These are phyloP conservation scores for Tylopilus vinaceipallidus DNA, from an alignment of 768 basidiomycete genomes.

Conservation along the genomic window DNA sequence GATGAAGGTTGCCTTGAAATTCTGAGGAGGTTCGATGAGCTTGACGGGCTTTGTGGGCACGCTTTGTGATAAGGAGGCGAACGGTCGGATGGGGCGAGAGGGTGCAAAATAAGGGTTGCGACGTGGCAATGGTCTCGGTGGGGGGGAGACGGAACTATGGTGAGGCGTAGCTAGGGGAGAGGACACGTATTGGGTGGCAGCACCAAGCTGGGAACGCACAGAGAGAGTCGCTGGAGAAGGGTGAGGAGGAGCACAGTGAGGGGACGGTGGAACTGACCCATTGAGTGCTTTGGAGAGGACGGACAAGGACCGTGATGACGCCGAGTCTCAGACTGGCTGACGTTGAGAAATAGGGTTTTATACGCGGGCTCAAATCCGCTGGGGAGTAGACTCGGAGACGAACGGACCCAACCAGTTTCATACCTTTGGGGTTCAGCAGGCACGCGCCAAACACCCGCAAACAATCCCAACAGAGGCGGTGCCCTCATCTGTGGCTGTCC, in stretches of 20 bases:
- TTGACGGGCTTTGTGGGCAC: slow-evolving; percentile 55
- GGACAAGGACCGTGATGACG: slow-evolving; percentile 29
- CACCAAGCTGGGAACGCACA: slow-evolving; percentile 24
- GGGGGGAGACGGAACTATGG: slow-evolving; percentile 32
- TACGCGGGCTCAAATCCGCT: slow-evolving; percentile 24
- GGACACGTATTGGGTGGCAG: slow-evolving; percentile 45
- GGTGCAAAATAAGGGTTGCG: slow-evolving; percentile 57
- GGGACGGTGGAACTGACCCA: slow-evolving; percentile 36
- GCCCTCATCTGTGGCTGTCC: neutral
- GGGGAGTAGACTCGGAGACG: slow-evolving; percentile 19
- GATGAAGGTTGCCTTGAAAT: slow-evolving; percentile 66
- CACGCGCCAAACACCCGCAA: slow-evolving; percentile 22
- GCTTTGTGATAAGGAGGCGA: slow-evolving; percentile 52
- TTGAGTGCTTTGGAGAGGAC: slow-evolving; percentile 16
- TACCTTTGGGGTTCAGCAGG: slow-evolving; percentile 33
- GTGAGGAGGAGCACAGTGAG: neutral
- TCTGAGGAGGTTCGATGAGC: slow-evolving; percentile 76
- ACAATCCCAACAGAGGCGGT: neutral
- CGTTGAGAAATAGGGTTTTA: slow-evolving; percentile 31
- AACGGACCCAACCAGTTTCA: neutral
- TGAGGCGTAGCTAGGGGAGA: slow-evolving; percentile 59
- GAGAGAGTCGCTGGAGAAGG: slow-evolving; percentile 37
- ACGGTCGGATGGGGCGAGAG: slow-evolving; percentile 78
- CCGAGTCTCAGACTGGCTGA: slow-evolving; percentile 27
- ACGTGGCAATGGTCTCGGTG: slow-evolving; percentile 35